Evolutionary conservation across 2,329 filamentous ascomycete genomes (phyloP).

Genomic region (Ascochyta rabiei): DNA sequence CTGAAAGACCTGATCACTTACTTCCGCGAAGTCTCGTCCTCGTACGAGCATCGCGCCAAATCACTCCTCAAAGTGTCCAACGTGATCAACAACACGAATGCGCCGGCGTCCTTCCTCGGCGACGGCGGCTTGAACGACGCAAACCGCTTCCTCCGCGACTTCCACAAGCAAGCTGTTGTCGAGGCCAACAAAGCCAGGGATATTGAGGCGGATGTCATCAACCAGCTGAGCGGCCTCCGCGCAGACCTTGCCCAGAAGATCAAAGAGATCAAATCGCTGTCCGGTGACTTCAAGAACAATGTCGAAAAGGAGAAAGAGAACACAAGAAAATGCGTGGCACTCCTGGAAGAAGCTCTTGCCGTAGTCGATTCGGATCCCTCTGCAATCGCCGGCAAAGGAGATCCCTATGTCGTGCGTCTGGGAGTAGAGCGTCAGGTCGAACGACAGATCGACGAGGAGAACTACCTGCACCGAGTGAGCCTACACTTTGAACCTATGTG

Average conservation of each 20-base stretch:
- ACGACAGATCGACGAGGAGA: slow-evolving; percentile 93
- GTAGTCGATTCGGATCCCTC: slow-evolving; percentile 79
- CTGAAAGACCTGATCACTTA: slow-evolving; percentile 94
- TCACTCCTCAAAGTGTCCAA: slow-evolving; percentile 81
- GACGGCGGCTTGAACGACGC: slow-evolving; percentile 89
- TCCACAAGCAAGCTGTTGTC: slow-evolving; percentile 78
- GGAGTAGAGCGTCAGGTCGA: slow-evolving; percentile 89
- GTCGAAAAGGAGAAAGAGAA: slow-evolving; percentile 93
- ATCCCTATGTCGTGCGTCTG: slow-evolving; percentile 86
- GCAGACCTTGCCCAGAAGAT: slow-evolving; percentile 94
- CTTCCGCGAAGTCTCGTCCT: slow-evolving; percentile 87
- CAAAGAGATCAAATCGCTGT: slow-evolving; percentile 94
- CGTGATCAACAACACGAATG: slow-evolving; percentile 77
- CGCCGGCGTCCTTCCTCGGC: slow-evolving; percentile 76
- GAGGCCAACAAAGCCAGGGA: slow-evolving; percentile 90
- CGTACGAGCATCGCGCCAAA: slow-evolving; percentile 87
- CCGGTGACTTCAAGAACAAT: slow-evolving; percentile 94
- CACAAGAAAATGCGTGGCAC: slow-evolving; percentile 78
- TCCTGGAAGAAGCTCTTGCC: slow-evolving; percentile 80
- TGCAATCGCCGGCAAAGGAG: slow-evolving; percentile 80
- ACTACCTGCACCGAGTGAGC: slow-evolving; percentile 87
- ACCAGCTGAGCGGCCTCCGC: slow-evolving; percentile 81
- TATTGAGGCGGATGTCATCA: slow-evolving; percentile 89
- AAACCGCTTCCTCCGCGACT: slow-evolving; percentile 76
- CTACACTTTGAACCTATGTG: not conserved